These are phyloP conservation scores for Iberis pinnata DNA, from an alignment of 345 rosid genomes.

Conservation along the genomic window DNA sequence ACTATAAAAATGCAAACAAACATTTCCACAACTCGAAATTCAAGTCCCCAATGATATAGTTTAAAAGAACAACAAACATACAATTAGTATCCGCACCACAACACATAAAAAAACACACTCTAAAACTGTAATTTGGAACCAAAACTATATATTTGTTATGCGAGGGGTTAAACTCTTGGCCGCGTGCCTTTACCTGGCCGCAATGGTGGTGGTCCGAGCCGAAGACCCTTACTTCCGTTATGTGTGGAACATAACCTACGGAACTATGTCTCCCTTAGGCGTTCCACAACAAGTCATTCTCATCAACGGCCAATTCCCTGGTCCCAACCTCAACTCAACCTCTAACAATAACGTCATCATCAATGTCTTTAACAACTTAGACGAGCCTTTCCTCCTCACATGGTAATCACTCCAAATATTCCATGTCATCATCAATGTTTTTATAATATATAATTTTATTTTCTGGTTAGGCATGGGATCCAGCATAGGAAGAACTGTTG, in stretches of 20 bases:
- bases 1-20: slow-evolving; percentile 26
- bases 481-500: slow-evolving; percentile 84
- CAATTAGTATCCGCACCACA: slow-evolving; percentile 1
- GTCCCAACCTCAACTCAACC: slow-evolving; percentile 72
- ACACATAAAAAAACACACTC: not conserved
- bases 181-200: slow-evolving; percentile 34
- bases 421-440: not conserved
- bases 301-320: slow-evolving; percentile 69
- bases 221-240: slow-evolving; percentile 67
- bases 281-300: slow-evolving; percentile 72
- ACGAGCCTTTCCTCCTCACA: slow-evolving; percentile 71
- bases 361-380: slow-evolving; percentile 70
- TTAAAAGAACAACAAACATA: slow-evolving; percentile 12
- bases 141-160: slow-evolving; percentile 32
- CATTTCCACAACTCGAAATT: slow-evolving; percentile 23
- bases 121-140: not conserved
- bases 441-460: not conserved
- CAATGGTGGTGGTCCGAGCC: slow-evolving; percentile 34
- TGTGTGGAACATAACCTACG: slow-evolving; percentile 75
- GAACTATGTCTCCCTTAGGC: slow-evolving; percentile 68
- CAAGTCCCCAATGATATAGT: slow-evolving; percentile 13
- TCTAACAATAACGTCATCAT: slow-evolving; percentile 60
- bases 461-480: slow-evolving; percentile 46
- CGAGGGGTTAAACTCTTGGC: slow-evolving; percentile 31
- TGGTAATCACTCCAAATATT: slow-evolving; percentile 35